phyloP scores from a whole-genome alignment of 2,329 filamentous ascomycete species.

The Exophiala calicioides region DNA sequence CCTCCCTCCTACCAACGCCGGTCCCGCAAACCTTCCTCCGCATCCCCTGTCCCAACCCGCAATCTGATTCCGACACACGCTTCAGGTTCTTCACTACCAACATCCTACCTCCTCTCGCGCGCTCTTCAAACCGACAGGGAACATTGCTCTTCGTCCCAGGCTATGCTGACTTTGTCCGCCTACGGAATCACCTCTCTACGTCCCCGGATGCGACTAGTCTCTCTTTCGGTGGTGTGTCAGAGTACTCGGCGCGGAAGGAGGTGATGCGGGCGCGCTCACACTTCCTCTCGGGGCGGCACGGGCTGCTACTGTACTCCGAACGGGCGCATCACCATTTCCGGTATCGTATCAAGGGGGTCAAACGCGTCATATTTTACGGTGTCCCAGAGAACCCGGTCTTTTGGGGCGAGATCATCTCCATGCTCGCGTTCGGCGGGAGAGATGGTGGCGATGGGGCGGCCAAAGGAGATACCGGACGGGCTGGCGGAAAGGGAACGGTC shows the following conservation, averaged over 20 bases:
- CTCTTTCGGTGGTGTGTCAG: slow-evolving; percentile 80
- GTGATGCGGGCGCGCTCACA: slow-evolving; percentile 82
- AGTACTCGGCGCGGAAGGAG: slow-evolving; percentile 79
- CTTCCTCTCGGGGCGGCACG: slow-evolving; percentile 80
- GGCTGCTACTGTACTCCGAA: slow-evolving; percentile 85
- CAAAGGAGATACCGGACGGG: slow-evolving; percentile 44
- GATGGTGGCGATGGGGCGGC: slow-evolving; percentile 55
- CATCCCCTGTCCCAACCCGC: slow-evolving; percentile 70
- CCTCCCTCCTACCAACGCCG: slow-evolving; percentile 53
- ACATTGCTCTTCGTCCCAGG: slow-evolving; percentile 87
- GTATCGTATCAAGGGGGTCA: slow-evolving; percentile 79
- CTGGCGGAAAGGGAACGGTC: slow-evolving; percentile 55
- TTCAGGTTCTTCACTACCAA: slow-evolving; percentile 89
- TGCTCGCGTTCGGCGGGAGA: slow-evolving; percentile 51
- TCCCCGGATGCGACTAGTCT: slow-evolving; percentile 58
- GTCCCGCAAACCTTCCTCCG: slow-evolving; percentile 87
- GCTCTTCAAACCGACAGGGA: slow-evolving; percentile 66
- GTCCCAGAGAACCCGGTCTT: slow-evolving; percentile 78
- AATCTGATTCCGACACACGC: slow-evolving; percentile 78
- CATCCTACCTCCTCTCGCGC: slow-evolving; percentile 72
- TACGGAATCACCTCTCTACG: slow-evolving; percentile 88
- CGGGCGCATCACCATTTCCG: slow-evolving; percentile 95
- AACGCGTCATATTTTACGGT: slow-evolving; percentile 83
- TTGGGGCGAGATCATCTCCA: slow-evolving; percentile 46
- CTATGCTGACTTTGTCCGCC: slow-evolving; percentile 91